Evolutionary conservation across 768 basidiomycete genomes (phyloP), one percentile per base, ranked within the genome.

Genomic region (Strobilomyces confusus): DNA sequence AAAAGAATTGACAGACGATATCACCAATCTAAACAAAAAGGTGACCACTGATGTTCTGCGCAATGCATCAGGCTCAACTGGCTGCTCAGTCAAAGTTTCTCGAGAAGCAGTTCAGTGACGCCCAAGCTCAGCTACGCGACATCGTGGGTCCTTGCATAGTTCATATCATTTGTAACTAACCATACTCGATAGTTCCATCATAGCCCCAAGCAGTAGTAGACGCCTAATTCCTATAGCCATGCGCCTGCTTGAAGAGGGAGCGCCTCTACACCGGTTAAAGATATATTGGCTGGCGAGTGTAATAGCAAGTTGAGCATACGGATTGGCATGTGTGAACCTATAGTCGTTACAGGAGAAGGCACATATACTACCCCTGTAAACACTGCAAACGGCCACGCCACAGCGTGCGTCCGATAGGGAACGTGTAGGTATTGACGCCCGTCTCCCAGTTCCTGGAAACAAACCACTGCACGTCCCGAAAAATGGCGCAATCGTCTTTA

Each of bases 81-180:
- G 37, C 19, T n/a, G 40, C 37, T 25, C 54, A 94, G 92, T 78
- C 84, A 23, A 95, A 95, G 72, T 95, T 87, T 68, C 78, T 97
- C 3, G 94, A 97, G 70, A 95, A 95, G 63, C 92, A 95, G 65
- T 90, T 88, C 66, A 89, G 86, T 51, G 92, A 95, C 59, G 92
- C 94, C 2, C 91, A 95, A 71, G 74, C 75, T 20, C 93, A 94
- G 65, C 73, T 95, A 48, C 82, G 87, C 41, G 91, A 93, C 66
- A 92, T 93, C 29, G 91, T 92, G 61, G 52, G 85, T 73, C 4
- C 14, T 33, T 26, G 9, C 20, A 40, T 22, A 3, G 3, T 23
- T 14, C 42, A 20, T 20, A 26, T 48, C 5, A 9, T 17, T 12
- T 30, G 25, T 43, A 12, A 42, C 44, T 68, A 19, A 63, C 42